phyloP scores from a whole-genome alignment of 2,329 filamentous ascomycete genomes.

The Blastomyces parvus region DNA sequence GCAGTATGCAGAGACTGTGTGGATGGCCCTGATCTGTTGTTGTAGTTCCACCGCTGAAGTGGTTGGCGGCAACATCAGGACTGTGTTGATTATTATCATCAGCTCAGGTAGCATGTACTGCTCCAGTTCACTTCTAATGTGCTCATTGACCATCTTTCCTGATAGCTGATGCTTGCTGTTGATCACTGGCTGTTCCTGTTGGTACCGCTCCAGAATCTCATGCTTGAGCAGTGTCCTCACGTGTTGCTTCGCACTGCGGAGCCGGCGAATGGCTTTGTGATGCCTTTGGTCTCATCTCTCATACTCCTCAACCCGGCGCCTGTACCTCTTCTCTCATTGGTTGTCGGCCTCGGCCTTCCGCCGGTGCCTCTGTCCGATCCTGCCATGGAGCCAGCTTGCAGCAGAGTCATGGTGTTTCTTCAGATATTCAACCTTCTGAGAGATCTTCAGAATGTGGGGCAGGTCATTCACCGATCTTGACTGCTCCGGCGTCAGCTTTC shows the following conservation, averaged over 20 bases:
- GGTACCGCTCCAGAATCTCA: neutral
- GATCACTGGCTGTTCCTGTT: neutral
- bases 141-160: neutral
- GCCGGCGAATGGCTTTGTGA: neutral
- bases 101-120: neutral
- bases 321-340: neutral
- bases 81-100: neutral
- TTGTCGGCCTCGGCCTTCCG: neutral
- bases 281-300: neutral
- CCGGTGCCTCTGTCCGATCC: neutral
- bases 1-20: conserved; percentile 2
- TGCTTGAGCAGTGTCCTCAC: neutral
- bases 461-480: neutral
- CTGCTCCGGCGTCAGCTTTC: neutral
- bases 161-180: neutral
- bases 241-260: neutral
- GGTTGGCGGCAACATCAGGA: neutral
- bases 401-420: neutral
- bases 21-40: neutral
- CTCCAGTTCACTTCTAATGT: neutral
- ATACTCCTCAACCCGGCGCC: neutral
- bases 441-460: neutral
- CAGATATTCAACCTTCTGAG: neutral
- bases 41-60: neutral
- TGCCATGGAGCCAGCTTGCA: neutral